A percentile compares a stretch with the other conserved stretches of the same genome.
Evolutionary conservation across 805 yeast genomes (phyloP).

Genomic region (Candida lessepsii): DNA sequence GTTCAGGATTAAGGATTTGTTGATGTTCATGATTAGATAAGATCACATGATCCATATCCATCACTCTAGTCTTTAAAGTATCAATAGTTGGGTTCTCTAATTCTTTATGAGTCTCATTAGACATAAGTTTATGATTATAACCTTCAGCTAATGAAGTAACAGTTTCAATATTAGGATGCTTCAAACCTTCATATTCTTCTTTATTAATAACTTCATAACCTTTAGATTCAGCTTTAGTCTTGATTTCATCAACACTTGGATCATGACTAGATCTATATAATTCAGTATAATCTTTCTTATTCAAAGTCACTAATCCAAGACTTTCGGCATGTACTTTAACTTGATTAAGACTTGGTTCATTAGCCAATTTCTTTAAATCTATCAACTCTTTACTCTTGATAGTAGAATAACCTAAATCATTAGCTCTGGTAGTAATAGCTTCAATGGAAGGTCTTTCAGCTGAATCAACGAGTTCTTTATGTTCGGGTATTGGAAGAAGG

Average conservation of each 20-base stretch:
- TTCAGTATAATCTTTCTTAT: conserved; percentile 31
- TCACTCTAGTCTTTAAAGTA: neutral
- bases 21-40: conserved; percentile 18
- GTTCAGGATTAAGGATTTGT: conserved; percentile 25
- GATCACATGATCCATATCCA: conserved; percentile 6
- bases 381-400: conserved; percentile 17
- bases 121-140: conserved; percentile 9
- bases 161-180: neutral
- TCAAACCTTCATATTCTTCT: neutral
- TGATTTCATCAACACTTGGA: conserved; percentile 26
- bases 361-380: conserved; percentile 22
- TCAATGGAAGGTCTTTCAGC: conserved; percentile 23
- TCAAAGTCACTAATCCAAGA: conserved; percentile 31
- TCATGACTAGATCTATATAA: conserved; percentile 28
- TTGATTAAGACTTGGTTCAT: conserved; percentile 34
- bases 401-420: conserved; percentile 15
- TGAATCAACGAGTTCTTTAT: conserved; percentile 11
- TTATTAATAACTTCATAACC: conserved; percentile 13
- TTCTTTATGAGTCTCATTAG: conserved; percentile 19
- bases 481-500: conserved; percentile 16
- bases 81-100: conserved; percentile 14
- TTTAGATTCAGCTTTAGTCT: conserved; percentile 16
- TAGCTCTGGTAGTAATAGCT: conserved; percentile 15
- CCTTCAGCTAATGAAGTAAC: neutral
- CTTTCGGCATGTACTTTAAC: conserved; percentile 35